Conservation (phyloP, 2,329 filamentous ascomycete species). For the Blumeria hordei region DNA sequence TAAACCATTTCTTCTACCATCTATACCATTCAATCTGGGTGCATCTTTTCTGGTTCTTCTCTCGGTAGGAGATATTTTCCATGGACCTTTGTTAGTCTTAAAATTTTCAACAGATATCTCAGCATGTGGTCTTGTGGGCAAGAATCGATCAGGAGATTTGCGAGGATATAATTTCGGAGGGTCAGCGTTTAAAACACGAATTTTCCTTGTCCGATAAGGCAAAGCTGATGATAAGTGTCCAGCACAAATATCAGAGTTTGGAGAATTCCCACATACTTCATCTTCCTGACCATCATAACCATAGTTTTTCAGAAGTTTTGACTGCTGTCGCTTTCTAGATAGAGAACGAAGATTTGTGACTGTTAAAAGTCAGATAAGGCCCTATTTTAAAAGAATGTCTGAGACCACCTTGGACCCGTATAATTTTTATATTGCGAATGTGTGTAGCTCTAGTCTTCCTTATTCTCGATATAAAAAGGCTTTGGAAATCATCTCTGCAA, state of each 20-base stretch:
- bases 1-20: constrained; percentile 15
- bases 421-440: no score
- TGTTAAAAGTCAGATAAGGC: background rate
- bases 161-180: no score
- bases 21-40: constrained; percentile 26
- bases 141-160: constrained; percentile 29
- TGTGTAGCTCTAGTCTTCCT: no score
- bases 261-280: constrained; percentile 2
- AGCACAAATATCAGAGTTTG: constrained; percentile 5
- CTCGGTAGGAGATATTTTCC: constrained; percentile 22
- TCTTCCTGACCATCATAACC: constrained; percentile 7
- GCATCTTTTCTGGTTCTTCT: constrained; percentile 20
- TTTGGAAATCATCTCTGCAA: no score
- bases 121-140: constrained; percentile 22
- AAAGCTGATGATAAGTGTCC: constrained; percentile 4
- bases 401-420: no score
- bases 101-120: constrained; percentile 22
- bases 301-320: background rate
- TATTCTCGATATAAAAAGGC: no score
- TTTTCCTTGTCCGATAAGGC: background rate
- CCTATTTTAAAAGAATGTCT: no score
- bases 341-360: background rate
- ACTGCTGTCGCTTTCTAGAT: background rate
- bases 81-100: constrained; percentile 23
- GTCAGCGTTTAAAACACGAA: no score